These are phyloP conservation scores for Carex cristatella DNA, from an alignment of 176 grass and related monocot species.

Conservation along the genomic window DNA sequence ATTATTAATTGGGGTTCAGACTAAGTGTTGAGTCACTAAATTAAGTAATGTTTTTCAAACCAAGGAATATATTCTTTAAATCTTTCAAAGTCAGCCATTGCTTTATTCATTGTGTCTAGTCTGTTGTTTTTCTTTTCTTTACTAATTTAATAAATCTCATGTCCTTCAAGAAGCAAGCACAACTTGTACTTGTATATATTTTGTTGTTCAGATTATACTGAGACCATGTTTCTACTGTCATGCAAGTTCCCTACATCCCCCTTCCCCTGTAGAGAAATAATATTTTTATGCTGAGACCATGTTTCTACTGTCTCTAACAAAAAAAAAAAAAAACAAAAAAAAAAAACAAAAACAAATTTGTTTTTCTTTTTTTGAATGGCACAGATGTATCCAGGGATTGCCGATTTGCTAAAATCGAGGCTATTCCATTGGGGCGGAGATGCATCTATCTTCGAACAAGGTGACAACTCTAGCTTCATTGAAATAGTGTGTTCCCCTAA, in stretches of 20 bases:
- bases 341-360: too few relatives aligned
- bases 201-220: neutral
- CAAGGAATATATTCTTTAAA: neutral
- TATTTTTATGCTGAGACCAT: neutral
- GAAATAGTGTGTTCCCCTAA: constrained; percentile 88
- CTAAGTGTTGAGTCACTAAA: neutral
- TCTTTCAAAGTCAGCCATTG: neutral
- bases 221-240: neutral
- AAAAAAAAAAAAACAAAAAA: too few relatives aligned
- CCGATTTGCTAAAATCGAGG: constrained; percentile 53
- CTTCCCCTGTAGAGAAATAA: neutral
- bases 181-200: neutral
- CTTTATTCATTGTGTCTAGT: neutral
- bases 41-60: neutral
- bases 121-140: neutral
- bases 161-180: neutral
- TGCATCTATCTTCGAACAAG: constrained; percentile 30
- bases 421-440: constrained; percentile 84
- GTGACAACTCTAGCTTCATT: constrained; percentile 35
- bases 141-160: constrained; percentile 6
- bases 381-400: constrained; percentile 64
- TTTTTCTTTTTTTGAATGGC: neutral
- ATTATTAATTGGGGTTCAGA: neutral
- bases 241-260: neutral
- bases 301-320: too few relatives aligned